Base-by-base conservation (phyloP, 2,329 filamentous ascomycete species). In the Talaromyces islandicus region DNA sequence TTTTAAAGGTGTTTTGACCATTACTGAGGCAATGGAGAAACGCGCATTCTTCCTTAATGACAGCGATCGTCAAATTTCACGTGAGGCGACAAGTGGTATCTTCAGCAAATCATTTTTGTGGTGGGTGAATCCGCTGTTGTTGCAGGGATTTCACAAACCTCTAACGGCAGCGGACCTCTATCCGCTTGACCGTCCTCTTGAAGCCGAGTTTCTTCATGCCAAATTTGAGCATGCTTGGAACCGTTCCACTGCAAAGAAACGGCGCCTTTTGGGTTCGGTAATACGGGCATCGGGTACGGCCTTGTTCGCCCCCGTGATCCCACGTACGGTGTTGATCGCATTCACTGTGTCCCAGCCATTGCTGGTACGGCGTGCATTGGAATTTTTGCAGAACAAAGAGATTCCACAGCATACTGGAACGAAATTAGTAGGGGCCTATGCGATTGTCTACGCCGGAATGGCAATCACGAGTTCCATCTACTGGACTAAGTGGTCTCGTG, bases 351-450 rank as follows among this genome's bases (percentile, higher is more conserved):
- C 61, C 7, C 66, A 68, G 46, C 66, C 66, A 32, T 66, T 68
- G 32, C 56, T 65, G 10, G 10, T 52, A 17, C 43, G 27, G 51
- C n/a, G 6, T 11, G 17, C 52, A 7, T 32, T 51, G n/a, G 27
- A 51, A 10, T 57, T 30, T 52, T 43, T 57, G 19, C 56, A 57
- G 14, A 29, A 21, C 6, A 11, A 35, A 32, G 19, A 30, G 5
- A 24, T 6, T 1, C 24, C n/a, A 32, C 6, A 19, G 27, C 21
- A 54, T 29, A 57, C 61, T 30, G 70, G 69, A 0, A 68, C 66
- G 58, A 70, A 66, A 2, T 54, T 73, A 6, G 65, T 68, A 21
- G 69, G 65, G 29, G 69, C 70, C 9, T 68, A 65, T 54, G 62
- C 62, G 14, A 46, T 71, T 1, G 61, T 70, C 3, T 73, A 72